These are phyloP conservation scores for Fusarium equiseti DNA, from an alignment of 2,329 filamentous ascomycete genomes.

Conservation along the genomic window DNA sequence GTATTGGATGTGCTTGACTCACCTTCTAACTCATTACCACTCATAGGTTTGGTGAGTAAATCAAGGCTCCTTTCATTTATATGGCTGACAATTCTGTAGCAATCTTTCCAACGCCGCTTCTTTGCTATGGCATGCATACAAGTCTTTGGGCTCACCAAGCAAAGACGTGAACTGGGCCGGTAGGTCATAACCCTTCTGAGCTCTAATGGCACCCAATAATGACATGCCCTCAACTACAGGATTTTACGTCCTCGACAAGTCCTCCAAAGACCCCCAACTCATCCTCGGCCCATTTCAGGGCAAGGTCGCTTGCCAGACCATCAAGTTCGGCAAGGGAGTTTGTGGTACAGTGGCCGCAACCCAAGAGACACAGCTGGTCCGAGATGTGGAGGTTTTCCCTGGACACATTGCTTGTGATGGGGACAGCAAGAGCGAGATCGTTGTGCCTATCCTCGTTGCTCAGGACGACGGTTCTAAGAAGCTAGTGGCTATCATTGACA, in stretches of 20 bases:
- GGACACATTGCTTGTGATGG: slow-evolving; percentile 87
- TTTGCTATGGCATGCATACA: slow-evolving; percentile 83
- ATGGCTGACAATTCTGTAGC: slow-evolving; percentile 56
- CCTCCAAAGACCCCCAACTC: slow-evolving; percentile 62
- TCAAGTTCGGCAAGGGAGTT: slow-evolving; percentile 78
- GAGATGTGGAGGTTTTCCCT: slow-evolving; percentile 79
- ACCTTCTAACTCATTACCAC: slow-evolving; percentile 11
- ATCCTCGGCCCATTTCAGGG: slow-evolving; percentile 86
- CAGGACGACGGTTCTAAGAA: slow-evolving; percentile 52
- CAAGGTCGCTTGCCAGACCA: slow-evolving; percentile 83
- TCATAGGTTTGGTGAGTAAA: slow-evolving; percentile 46
- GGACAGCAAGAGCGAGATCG: slow-evolving; percentile 82
- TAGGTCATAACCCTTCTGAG: slow-evolving; percentile 47
- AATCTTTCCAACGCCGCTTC: slow-evolving; percentile 83
- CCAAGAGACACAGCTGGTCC: slow-evolving; percentile 72
- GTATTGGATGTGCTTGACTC: slow-evolving; percentile 25
- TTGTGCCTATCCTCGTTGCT: slow-evolving; percentile 74
- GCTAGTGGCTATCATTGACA: slow-evolving; percentile 81
- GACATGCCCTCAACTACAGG: slow-evolving; percentile 57
- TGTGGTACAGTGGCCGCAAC: slow-evolving; percentile 77
- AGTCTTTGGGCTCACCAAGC: slow-evolving; percentile 75
- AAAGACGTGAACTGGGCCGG: slow-evolving; percentile 82
- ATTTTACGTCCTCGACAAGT: slow-evolving; percentile 77
- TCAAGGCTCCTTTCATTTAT: not conserved
- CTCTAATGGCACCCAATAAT: slow-evolving; percentile 13